These are phyloP conservation scores for Moelleriella libera DNA, from an alignment of 2,329 filamentous ascomycete genomes.

Conservation along the genomic window DNA sequence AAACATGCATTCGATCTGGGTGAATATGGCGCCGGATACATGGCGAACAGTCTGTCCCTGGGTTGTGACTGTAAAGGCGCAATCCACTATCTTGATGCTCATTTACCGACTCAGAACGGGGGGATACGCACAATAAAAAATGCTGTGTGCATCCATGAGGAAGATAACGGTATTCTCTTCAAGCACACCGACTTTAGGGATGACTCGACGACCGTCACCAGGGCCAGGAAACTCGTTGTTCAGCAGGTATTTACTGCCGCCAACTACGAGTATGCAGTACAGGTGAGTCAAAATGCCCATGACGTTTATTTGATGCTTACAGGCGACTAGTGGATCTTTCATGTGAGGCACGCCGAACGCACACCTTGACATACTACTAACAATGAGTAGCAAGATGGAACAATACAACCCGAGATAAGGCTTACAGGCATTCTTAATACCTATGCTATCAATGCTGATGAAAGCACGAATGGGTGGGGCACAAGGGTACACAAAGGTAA, in stretches of 20 bases:
- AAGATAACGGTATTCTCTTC: conserved; percentile 83
- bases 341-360: conserved; percentile 21
- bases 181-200: conserved; percentile 93
- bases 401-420: conserved; percentile 82
- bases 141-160: conserved; percentile 89
- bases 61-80: conserved; percentile 81
- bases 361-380: not conserved
- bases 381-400: conserved; percentile 56
- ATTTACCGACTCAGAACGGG: conserved; percentile 67
- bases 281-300: conserved; percentile 11
- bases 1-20: conserved; percentile 75
- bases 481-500: conserved; percentile 66
- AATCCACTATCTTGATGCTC: conserved; percentile 83
- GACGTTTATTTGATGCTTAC: not conserved
- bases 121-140: conserved; percentile 76
- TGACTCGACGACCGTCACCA: conserved; percentile 69
- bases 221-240: conserved; percentile 44
- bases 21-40: conserved; percentile 70
- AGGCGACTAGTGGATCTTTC: conserved; percentile 66
- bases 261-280: conserved; percentile 75
- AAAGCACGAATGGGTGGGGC: conserved; percentile 77
- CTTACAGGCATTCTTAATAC: conserved; percentile 90
- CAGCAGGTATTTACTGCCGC: conserved; percentile 91
- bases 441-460: conserved; percentile 64
- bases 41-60: conserved; percentile 64